Base-by-base conservation (phyloP, 805 yeast genomes). In the Wickerhamiella hasegawae region DNA sequence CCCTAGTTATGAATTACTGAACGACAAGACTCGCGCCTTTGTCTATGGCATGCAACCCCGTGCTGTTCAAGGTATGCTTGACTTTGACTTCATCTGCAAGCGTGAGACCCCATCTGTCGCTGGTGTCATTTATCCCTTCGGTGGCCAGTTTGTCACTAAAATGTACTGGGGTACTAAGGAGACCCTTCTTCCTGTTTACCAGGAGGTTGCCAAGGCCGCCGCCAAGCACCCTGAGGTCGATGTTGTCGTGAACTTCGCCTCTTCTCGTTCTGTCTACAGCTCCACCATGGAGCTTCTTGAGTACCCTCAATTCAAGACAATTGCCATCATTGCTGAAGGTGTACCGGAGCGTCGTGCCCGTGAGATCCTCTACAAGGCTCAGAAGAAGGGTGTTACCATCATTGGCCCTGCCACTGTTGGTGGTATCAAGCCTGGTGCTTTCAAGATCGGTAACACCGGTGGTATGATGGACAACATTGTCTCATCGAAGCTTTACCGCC, bases 161-260 rank as follows among this genome's bases (percentile, higher is more conserved):
- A 54, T 62, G 65, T 62, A 63, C 60, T 62, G 67, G 67, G 67
- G 67, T 31, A 62, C 67, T 48, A 58, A 60, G 57, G 67, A 62
- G 51, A 60, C 62, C 12, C 52, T 63, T 16, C 46, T 62, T 18
- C 67, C 67, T 4, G 66, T 61, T 38, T 62, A 63, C 56, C 66
- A 61, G 48, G 51, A 58, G 41, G 62, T 59, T 20, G 52, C 46
- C 33, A 54, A 52, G 48, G 67, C 67, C 18, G 56, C 51, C 15
- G 52, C 55, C 28, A 51, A 57, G 55, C 67, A 62, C 52, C 66
- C 68, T 34, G 67, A 62, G 28, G 67, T 63, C 23, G 67, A 62
- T 32, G 68, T 63, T 25, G 68, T 63, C 16, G 67, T 62, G 41
- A 62, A 62, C 58, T 62, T 62, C 38, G 67, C 67, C 28, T 60